Percentiles rank a stretch among this genome's conserved stretches.
These are phyloP conservation scores for Diddensiella transvaalensis DNA, from an alignment of 805 yeast genomes.

Conservation along the genomic window DNA sequence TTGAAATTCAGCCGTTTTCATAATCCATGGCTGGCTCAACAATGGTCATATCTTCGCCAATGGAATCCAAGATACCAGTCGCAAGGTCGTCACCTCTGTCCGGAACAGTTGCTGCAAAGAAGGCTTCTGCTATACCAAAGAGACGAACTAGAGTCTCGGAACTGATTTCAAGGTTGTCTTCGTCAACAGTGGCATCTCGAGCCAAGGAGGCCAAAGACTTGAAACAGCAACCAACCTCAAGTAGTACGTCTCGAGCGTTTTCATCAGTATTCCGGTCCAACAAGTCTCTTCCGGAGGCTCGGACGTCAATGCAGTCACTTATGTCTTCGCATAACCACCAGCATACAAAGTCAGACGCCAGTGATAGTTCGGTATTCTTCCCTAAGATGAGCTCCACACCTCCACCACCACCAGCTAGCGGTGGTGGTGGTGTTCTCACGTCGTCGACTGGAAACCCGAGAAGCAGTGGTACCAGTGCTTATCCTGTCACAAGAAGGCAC, in stretches of 20 bases:
- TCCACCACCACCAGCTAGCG: slow-evolving; percentile 14
- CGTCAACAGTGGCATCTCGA: slow-evolving; percentile 30
- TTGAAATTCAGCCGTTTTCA: too few relatives aligned
- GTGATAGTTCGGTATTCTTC: slow-evolving; percentile 18
- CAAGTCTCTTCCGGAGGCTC: neutral
- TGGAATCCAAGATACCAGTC: neutral
- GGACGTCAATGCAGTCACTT: neutral
- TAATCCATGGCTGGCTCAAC: neutral
- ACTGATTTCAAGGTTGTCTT: slow-evolving; percentile 30
- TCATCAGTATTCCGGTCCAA: slow-evolving; percentile 5
- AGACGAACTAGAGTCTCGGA: slow-evolving; percentile 28
- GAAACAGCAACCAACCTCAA: neutral
- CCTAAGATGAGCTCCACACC: slow-evolving; percentile 15
- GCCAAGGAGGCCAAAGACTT: slow-evolving; percentile 16
- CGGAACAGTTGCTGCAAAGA: neutral
- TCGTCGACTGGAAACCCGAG: neutral
- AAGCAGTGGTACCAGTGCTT: neutral
- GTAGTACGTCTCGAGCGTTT: slow-evolving; percentile 1
- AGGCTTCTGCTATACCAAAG: slow-evolving; percentile 14
- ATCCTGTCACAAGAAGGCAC: neutral
- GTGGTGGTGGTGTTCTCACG: too few relatives aligned
- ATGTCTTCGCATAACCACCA: slow-evolving; percentile 1
- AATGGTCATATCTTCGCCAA: neutral
- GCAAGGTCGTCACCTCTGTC: neutral
- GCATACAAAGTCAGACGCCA: slow-evolving; percentile 14